These are phyloP conservation scores for Pisolithus tinctorius DNA, from an alignment of 768 basidiomycete species.

Conservation along the genomic window DNA sequence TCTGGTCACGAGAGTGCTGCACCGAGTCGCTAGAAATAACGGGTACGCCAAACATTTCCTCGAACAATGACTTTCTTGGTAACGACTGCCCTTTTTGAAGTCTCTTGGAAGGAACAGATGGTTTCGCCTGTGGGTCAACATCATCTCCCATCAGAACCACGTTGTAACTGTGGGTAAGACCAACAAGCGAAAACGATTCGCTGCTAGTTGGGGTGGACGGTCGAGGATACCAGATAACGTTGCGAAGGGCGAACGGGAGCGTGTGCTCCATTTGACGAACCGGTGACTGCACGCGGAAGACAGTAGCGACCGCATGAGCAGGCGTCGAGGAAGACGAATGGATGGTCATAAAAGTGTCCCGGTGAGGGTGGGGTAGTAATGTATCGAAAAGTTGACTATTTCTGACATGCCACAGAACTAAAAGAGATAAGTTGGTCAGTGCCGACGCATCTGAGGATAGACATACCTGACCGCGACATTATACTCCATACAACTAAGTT, in stretches of 20 bases:
- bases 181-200: constrained; percentile 51
- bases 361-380: constrained; percentile 49
- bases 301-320: constrained; percentile 34
- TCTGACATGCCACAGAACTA: constrained; percentile 58
- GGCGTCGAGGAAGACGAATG: constrained; percentile 29
- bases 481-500: constrained; percentile 71
- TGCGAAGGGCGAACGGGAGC: constrained; percentile 62
- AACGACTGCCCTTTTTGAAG: constrained; percentile 22
- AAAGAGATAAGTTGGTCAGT: background rate
- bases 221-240: constrained; percentile 33
- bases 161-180: constrained; percentile 60
- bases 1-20: constrained; percentile 11
- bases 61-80: constrained; percentile 60
- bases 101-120: constrained; percentile 38
- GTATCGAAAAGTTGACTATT: constrained; percentile 31
- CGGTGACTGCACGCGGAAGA: constrained; percentile 43
- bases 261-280: constrained; percentile 35
- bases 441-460: background rate
- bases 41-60: constrained; percentile 84
- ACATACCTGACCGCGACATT: constrained; percentile 52
- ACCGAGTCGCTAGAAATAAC: constrained; percentile 41
- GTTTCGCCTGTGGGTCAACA: constrained; percentile 33
- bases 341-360: constrained; percentile 57
- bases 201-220: constrained; percentile 27
- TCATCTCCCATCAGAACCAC: constrained; percentile 66